Conservation (phyloP, 2,329 filamentous ascomycete genomes). For the Fusarium pseudograminearum region DNA sequence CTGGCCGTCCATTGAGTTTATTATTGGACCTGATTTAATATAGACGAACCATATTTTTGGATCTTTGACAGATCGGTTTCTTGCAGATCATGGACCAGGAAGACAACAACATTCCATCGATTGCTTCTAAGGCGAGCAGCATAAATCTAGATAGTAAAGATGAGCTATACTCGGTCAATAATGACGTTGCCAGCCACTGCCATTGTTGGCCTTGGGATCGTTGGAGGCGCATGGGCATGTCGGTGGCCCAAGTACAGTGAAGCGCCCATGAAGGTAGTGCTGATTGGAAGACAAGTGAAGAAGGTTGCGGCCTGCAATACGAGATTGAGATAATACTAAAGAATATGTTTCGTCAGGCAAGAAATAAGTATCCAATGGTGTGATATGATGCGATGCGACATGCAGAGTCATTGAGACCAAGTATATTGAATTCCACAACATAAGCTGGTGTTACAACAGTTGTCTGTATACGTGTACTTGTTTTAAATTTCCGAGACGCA, state of each 20-base stretch:
- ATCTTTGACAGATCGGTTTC: neutral
- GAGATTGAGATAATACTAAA: conserved; percentile 6
- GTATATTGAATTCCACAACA: neutral
- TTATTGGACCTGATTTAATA: neutral
- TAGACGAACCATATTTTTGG: neutral
- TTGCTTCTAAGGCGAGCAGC: conserved; percentile 11
- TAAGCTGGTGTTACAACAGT: neutral
- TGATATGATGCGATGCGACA: neutral
- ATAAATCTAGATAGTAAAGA: conserved; percentile 3
- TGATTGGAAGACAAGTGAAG: conserved; percentile 8
- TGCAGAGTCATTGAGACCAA: neutral
- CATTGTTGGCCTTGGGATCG: neutral
- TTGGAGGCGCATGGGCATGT: conserved; percentile 8
- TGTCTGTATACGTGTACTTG: neutral
- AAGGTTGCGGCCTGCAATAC: conserved; percentile 14
- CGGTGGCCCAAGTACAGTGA: conserved; percentile 10
- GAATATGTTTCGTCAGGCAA: neutral
- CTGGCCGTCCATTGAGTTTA: neutral
- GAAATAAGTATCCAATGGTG: neutral
- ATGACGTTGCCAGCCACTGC: conserved; percentile 15
- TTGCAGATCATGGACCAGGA: conserved; percentile 1
- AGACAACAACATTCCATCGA: neutral
- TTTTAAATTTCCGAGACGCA: conserved; percentile 13
- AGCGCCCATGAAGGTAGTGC: neutral
- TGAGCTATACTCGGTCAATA: conserved; percentile 16